A percentile compares a stretch with the other conserved stretches of the same genome.
Evolutionary conservation across 2,329 filamentous ascomycete species (phyloP).

Genomic region (Fusarium compactum): DNA sequence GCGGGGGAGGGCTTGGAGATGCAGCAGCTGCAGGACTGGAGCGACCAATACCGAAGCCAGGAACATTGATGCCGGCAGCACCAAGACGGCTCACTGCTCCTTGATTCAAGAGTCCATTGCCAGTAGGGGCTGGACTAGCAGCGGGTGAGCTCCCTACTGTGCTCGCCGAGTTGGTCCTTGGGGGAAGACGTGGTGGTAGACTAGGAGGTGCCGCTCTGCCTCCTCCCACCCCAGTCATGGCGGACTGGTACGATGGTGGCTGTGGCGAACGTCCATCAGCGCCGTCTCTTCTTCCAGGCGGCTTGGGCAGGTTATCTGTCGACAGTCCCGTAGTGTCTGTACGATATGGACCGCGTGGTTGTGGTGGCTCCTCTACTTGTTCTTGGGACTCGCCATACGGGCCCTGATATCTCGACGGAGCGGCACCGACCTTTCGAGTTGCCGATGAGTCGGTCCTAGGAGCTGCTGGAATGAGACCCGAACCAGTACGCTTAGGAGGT

Average conservation of each 20-base stretch:
- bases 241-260: conserved; percentile 49
- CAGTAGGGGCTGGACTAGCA: conserved; percentile 39
- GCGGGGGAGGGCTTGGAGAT: conserved; percentile 47
- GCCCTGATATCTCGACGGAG: conserved; percentile 53
- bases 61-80: conserved; percentile 81
- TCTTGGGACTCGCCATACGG: conserved; percentile 38
- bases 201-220: conserved; percentile 61
- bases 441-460: conserved; percentile 45
- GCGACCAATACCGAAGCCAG: conserved; percentile 78
- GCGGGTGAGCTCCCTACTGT: conserved; percentile 43
- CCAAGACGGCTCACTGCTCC: conserved; percentile 75
- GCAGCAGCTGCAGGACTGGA: conserved; percentile 47
- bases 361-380: conserved; percentile 50
- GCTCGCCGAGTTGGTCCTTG: conserved; percentile 56
- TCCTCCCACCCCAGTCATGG: conserved; percentile 46
- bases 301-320: conserved; percentile 76
- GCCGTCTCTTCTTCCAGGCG: conserved; percentile 68
- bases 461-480: conserved; percentile 51
- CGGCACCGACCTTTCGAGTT: conserved; percentile 46
- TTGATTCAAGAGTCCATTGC: conserved; percentile 58
- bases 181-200: conserved; percentile 76
- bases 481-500: conserved; percentile 73
- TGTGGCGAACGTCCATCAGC: conserved; percentile 52
- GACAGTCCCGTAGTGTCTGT: conserved; percentile 77
- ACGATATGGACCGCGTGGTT: conserved; percentile 74